These are phyloP conservation scores for Fusarium sp. DNA, from an alignment of 2,329 filamentous ascomycete species.

Conservation along the genomic window DNA sequence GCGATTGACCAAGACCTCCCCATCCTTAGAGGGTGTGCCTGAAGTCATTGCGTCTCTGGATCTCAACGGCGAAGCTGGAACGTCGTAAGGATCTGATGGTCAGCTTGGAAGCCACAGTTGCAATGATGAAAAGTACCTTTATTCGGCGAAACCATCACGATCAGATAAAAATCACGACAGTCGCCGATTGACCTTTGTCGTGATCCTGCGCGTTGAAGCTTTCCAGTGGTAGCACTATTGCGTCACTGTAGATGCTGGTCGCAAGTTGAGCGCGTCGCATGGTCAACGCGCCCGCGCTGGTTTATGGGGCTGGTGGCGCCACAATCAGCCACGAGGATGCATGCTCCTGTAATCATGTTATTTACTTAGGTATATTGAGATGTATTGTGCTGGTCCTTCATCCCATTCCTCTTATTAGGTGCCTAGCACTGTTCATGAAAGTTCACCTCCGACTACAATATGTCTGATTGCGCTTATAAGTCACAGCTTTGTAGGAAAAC, in stretches of 20 bases:
- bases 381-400: background rate
- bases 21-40: constrained; percentile 33
- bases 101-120: constrained; percentile 4
- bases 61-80: constrained; percentile 41
- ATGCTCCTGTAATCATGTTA: too few relatives aligned
- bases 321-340: constrained; percentile 42
- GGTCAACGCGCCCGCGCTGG: constrained; percentile 40
- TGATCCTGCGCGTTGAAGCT: constrained; percentile 9
- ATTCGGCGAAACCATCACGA: constrained; percentile 26
- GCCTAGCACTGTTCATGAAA: too few relatives aligned
- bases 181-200: constrained; percentile 27
- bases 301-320: constrained; percentile 37
- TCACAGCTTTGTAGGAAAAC: too few relatives aligned
- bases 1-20: constrained; percentile 32
- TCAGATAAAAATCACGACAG: constrained; percentile 4
- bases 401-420: too few relatives aligned
- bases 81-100: constrained; percentile 46
- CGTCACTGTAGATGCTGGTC: constrained; percentile 44
- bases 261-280: constrained; percentile 44
- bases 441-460: too few relatives aligned
- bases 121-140: constrained; percentile 27
- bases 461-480: too few relatives aligned
- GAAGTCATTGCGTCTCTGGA: constrained; percentile 25
- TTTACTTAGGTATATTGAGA: too few relatives aligned
- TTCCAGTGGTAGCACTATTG: constrained; percentile 34